Evolutionary conservation across 257 asterid species (phyloP).

Genomic region (Solanum pinnatisectum): DNA sequence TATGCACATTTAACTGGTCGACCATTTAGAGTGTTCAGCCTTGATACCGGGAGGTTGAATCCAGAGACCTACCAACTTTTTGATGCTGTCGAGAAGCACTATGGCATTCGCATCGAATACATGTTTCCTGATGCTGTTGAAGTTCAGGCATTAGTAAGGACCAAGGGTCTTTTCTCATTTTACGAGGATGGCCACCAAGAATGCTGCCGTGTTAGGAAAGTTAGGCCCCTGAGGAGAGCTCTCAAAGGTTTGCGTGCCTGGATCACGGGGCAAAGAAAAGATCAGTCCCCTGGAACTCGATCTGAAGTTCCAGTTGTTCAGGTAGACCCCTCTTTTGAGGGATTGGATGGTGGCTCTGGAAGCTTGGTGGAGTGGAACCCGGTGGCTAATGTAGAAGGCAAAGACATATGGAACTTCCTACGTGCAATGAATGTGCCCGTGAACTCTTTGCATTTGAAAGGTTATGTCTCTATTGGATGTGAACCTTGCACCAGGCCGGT

Average conservation of each 20-base stretch:
- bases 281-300: conserved; percentile 86
- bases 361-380: conserved; percentile 93
- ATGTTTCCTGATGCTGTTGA: conserved; percentile 80
- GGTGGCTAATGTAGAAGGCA: conserved; percentile 59
- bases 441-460: conserved; percentile 60
- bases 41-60: conserved; percentile 81
- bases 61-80: conserved; percentile 72
- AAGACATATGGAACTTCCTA: conserved; percentile 63
- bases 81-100: conserved; percentile 73
- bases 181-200: conserved; percentile 91
- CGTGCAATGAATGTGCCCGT: conserved; percentile 68
- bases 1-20: conserved; percentile 75
- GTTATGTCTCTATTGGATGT: conserved; percentile 73
- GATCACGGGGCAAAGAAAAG: conserved; percentile 89
- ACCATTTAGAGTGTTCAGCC: conserved; percentile 77
- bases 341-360: conserved; percentile 68
- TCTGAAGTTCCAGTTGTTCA: conserved; percentile 72
- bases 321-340: conserved; percentile 77
- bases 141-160: conserved; percentile 70
- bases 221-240: conserved; percentile 64
- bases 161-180: conserved; percentile 85
- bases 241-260: conserved; percentile 79
- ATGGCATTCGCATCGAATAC: conserved; percentile 65
- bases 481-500: conserved; percentile 86
- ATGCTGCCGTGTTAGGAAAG: conserved; percentile 88